Evolutionary conservation across 345 rosid species (phyloP).

Genomic region (Rubroshorea leprosula): DNA sequence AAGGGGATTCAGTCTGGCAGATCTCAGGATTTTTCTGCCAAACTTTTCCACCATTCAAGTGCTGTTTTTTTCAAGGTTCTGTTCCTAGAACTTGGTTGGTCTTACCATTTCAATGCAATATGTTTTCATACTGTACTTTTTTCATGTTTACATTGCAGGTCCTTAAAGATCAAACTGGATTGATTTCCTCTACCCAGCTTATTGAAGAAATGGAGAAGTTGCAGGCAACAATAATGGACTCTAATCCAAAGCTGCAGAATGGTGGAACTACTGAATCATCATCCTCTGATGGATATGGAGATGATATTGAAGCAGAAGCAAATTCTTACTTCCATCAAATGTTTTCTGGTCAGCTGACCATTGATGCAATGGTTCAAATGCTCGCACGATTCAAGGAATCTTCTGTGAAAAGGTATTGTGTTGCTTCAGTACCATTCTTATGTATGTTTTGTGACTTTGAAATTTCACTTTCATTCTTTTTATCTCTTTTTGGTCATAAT

Average conservation of each 20-base stretch:
- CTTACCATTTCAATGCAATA: not conserved
- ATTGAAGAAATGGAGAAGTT: conserved; percentile 70
- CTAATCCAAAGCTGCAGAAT: conserved; percentile 63
- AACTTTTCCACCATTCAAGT: conserved; percentile 51
- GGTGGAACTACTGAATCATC: conserved; percentile 62
- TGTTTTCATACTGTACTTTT: not conserved
- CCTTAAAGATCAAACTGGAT: conserved; percentile 50
- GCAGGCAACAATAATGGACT: conserved; percentile 41
- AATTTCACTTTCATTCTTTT: not conserved
- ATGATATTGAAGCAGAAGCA: conserved; percentile 89
- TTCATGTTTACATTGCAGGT: conserved; percentile 35
- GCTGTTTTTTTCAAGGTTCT: conserved; percentile 67
- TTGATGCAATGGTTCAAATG: conserved; percentile 93
- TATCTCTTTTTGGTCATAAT: not conserved
- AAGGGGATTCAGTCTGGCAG: conserved; percentile 66
- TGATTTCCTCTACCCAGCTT: conserved; percentile 44
- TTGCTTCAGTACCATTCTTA: not conserved
- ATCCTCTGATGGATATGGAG: conserved; percentile 58
- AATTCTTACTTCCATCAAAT: conserved; percentile 92
- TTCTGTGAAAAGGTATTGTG: conserved; percentile 53
- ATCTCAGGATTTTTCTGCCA: conserved; percentile 54
- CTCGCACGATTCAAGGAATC: conserved; percentile 91
- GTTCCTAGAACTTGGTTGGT: conserved; percentile 3
- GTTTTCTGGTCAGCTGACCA: conserved; percentile 80
- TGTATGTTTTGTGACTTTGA: not conserved